Evolutionary conservation across 1,284 basidiomycete species (phyloP).

Genomic region (Gomphus bonarii): DNA sequence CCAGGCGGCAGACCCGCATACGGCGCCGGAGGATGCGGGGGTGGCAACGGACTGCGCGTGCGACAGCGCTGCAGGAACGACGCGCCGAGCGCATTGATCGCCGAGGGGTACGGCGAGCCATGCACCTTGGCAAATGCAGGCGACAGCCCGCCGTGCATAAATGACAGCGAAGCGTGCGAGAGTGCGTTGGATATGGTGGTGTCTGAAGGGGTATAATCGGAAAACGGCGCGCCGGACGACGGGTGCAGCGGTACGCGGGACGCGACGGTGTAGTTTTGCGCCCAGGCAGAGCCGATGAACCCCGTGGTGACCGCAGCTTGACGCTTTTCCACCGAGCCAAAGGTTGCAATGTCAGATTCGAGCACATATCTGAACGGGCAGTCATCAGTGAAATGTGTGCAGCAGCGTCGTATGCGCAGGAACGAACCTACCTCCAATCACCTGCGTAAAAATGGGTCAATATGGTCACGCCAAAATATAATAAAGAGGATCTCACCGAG

Average conservation of each 20-base stretch:
- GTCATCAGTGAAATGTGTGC: not conserved
- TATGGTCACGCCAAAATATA: not conserved
- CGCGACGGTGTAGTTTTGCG: constrained; percentile 76
- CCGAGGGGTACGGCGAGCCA: constrained; percentile 69
- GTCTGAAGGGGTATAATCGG: constrained; percentile 46
- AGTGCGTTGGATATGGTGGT: constrained; percentile 30
- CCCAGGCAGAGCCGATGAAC: constrained; percentile 76
- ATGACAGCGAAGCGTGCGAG: constrained; percentile 70
- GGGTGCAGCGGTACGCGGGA: constrained; percentile 73
- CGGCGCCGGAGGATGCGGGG: constrained; percentile 70
- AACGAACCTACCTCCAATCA: constrained; percentile 64
- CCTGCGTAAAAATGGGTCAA: constrained; percentile 29
- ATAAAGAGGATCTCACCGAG: constrained; percentile 44
- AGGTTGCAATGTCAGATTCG: constrained; percentile 68
- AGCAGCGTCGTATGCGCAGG: not conserved
- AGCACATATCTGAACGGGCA: constrained; percentile 63
- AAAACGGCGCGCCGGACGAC: constrained; percentile 56
- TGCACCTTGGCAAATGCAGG: constrained; percentile 48
- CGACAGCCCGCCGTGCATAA: constrained; percentile 81
- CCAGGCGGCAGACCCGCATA: constrained; percentile 67
- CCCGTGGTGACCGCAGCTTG: constrained; percentile 62
- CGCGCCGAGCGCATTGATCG: constrained; percentile 65
- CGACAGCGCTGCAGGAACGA: constrained; percentile 60
- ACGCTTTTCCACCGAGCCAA: constrained; percentile 60
- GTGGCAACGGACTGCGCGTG: constrained; percentile 45